These are phyloP conservation scores for Cyberlindnera euphorbiiphila DNA, from an alignment of 805 yeast species.

Conservation along the genomic window DNA sequence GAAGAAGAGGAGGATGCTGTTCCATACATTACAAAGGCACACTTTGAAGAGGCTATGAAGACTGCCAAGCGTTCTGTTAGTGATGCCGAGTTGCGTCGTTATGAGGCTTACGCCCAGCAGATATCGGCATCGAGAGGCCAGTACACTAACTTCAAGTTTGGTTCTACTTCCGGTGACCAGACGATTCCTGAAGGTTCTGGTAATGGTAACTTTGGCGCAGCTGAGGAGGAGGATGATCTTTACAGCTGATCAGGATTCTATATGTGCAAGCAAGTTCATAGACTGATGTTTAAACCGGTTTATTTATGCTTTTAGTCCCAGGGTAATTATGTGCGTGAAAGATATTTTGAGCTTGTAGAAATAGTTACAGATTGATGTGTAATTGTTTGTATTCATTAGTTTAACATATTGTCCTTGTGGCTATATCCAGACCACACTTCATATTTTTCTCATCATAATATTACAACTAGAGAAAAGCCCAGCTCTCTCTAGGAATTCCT, in stretches of 20 bases:
- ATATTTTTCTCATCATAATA: slow-evolving; percentile 2
- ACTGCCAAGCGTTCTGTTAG: slow-evolving; percentile 97
- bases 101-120: slow-evolving; percentile 97
- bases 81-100: slow-evolving; percentile 96
- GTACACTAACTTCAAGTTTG: slow-evolving; percentile 83
- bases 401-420: too few relatives aligned
- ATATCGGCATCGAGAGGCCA: slow-evolving; percentile 95
- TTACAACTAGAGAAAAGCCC: background rate
- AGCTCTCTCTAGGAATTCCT: too few relatives aligned
- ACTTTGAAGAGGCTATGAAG: slow-evolving; percentile 99
- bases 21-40: slow-evolving; percentile 89
- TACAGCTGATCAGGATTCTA: slow-evolving; percentile 44
- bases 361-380: too few relatives aligned
- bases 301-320: too few relatives aligned
- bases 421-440: too few relatives aligned
- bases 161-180: slow-evolving; percentile 33
- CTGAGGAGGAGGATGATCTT: slow-evolving; percentile 61
- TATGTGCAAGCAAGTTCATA: too few relatives aligned
- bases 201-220: slow-evolving; percentile 38
- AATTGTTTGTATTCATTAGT: too few relatives aligned
- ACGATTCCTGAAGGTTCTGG: slow-evolving; percentile 38
- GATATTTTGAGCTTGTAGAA: too few relatives aligned
- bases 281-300: too few relatives aligned
- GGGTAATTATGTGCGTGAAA: too few relatives aligned
- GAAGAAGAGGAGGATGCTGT: slow-evolving; percentile 89